phyloP scores from a whole-genome alignment of 73 alveolate species.

The Paraurostyla sp. region DNA sequence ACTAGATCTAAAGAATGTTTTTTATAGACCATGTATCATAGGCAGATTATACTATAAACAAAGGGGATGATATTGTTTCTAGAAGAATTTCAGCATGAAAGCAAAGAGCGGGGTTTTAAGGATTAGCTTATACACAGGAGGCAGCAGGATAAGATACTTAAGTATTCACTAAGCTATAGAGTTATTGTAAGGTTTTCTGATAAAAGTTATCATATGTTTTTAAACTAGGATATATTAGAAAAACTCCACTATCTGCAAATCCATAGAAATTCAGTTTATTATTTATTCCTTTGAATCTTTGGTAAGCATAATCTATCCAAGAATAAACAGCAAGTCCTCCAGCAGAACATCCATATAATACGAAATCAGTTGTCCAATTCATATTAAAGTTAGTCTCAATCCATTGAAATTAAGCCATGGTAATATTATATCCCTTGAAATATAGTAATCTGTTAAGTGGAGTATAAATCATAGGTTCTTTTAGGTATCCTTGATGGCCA shows the following conservation, averaged over 20 bases:
- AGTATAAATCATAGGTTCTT: not conserved
- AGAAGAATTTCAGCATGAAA: constrained; percentile 1
- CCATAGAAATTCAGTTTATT: not conserved
- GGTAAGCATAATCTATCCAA: not conserved
- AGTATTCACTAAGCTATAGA: no score
- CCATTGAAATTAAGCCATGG: not conserved
- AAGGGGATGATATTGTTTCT: not conserved
- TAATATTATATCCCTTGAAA: constrained; percentile 8
- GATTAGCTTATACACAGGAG: no score
- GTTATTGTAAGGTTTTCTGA: no score
- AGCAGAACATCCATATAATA: constrained; percentile 40
- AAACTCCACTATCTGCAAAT: constrained; percentile 22
- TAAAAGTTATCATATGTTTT: no score
- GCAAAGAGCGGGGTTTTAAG: not conserved
- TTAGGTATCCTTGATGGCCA: constrained; percentile 29
- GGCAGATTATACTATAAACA: not conserved
- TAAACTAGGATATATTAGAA: not conserved
- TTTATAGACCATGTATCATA: not conserved
- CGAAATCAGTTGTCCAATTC: not conserved
- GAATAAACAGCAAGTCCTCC: constrained; percentile 28
- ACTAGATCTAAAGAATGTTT: not conserved
- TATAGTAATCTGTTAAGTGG: not conserved
- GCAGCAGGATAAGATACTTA: no score
- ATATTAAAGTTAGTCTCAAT: not conserved
- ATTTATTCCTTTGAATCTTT: not conserved